Evolutionary conservation across 768 basidiomycete species (phyloP), one percentile per base, ranked within the genome.

Genomic region (Arthromyces matolae): DNA sequence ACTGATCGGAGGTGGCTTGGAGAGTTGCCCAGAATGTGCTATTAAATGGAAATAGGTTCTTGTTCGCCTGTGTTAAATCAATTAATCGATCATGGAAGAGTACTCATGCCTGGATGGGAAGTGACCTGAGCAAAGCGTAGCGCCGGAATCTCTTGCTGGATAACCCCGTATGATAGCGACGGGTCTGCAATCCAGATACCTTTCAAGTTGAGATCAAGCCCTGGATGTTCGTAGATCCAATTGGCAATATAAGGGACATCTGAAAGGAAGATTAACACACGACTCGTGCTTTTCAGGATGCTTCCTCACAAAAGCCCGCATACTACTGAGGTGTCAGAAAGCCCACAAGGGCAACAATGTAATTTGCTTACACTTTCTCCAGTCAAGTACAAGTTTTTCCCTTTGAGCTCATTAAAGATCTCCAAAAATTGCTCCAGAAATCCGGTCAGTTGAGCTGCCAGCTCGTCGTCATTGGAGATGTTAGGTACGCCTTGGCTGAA

Each of bases 311-410:
- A 51, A 73, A 79, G 52, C 85, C 85, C 8, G 82, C 85, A 52
- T 85, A 85, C 84, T 86, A 47, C 13, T 20, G 49, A 16, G 50
- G 18, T 1, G 4, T 10, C 12, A 14, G 33, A 22, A 46, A 18
- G 3, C n/a, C 25, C 18, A n/a, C 3, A 8, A 47, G 43, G 34
- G 32, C 14, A 25, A 8, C 8, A 51, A n/a, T n/a, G n/a, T n/a
- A n/a, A n/a, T n/a, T n/a, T n/a, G n/a, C 80, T 68, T 57, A 85
- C 83, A 58, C 84, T 85, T 67, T 86, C 83, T 27, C 84, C 84
- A 1, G 79, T 66, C 2, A 85, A 54, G 64, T 76, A 86, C 2
- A 84, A 66, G 28, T 84, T 79, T 60, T 80, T 84, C 28, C 82
- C 84, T 60, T 84, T 83, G 20, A 86, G 62, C 56, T 86, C 84